Evolutionary conservation across 208 protist species (phyloP), one percentile per base, ranked within the genome.

Genomic region (Crithidia bombi): DNA sequence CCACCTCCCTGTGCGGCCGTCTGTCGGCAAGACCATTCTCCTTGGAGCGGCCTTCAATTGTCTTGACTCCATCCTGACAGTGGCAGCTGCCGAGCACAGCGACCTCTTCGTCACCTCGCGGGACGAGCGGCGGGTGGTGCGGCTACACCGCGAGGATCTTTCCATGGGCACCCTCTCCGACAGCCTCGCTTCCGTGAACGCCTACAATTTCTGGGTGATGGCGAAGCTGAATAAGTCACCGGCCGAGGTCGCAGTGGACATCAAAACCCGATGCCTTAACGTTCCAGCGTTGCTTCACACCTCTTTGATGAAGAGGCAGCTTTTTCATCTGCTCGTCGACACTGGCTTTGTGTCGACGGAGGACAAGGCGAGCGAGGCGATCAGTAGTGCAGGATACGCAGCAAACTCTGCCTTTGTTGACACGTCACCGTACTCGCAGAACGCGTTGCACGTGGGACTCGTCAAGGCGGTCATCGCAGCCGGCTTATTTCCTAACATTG

Each of bases 51-150:
- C 98, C 0, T 83, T 99, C 19, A 46, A 81, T 25, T 98, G 97
- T 76, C 65, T 99, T 28, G 97, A 99, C 80, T 83, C 96, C 0
- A 83, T 93, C 17, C 79, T 99, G 28, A 98, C 97, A 0, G 89
- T 99, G 61, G 97, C 97, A 0, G 91, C 97, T 3, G 67, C 73
- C 17, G 65, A 46, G 6, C 65, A 92, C 19, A 58, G 54, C 9
- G 85, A 89, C 64, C 82, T 94, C 33, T 97, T 96, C 62, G 41
- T 73, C 14, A 72, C 80, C 62, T 63, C 67, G 17, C 79, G 82
- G 17, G 86, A 91, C 28, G 71, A 82, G 19, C 71, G 85, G 2
- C 74, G 81, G 15, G 76, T 79, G 12, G 81, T 89, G 11, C 84
- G 89, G 15, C 28, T 94, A 39, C 78, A 94, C 67, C 87, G 85